These are phyloP conservation scores for Penicillium sp. DNA, from an alignment of 2,329 filamentous ascomycete species.

Conservation along the genomic window DNA sequence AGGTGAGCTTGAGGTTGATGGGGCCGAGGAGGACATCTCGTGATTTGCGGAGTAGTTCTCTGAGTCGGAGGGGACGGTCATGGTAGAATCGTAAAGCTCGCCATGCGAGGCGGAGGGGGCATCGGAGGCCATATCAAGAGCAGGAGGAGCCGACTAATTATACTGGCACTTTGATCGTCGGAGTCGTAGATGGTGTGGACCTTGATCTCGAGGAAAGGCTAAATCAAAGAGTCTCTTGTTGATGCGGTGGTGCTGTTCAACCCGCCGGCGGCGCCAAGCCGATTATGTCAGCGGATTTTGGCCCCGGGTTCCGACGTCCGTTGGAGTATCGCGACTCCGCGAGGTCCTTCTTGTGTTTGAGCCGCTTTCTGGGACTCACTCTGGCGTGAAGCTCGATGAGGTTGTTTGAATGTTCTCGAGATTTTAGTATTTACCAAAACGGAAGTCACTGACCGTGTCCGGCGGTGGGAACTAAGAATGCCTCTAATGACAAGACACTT, in stretches of 20 bases:
- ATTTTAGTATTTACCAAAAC: too few species aligned
- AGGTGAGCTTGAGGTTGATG: slow-evolving; percentile 38
- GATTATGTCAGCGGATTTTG: slow-evolving; percentile 13
- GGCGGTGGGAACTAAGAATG: too few species aligned
- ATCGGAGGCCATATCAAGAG: slow-evolving; percentile 32
- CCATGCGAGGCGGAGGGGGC: slow-evolving; percentile 29
- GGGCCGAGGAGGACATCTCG: slow-evolving; percentile 33
- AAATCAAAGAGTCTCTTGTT: neutral
- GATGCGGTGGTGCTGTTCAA: slow-evolving; percentile 3
- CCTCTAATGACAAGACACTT: too few species aligned
- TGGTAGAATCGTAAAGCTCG: slow-evolving; percentile 43
- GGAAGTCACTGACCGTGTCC: too few species aligned
- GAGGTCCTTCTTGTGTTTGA: too few species aligned
- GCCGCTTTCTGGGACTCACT: too few species aligned
- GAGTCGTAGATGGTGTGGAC: neutral
- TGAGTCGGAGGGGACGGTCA: slow-evolving; percentile 48
- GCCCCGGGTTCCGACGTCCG: too few species aligned
- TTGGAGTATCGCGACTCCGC: too few species aligned
- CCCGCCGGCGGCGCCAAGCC: neutral
- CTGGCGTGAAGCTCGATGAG: too few species aligned
- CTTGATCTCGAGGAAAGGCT: neutral
- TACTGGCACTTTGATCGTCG: neutral
- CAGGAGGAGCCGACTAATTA: neutral
- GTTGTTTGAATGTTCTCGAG: too few species aligned
- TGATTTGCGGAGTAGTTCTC: slow-evolving; percentile 46